These are phyloP conservation scores for Eremothecium cymbalariae DNA, from an alignment of 1,139 yeast genomes.

Conservation along the genomic window DNA sequence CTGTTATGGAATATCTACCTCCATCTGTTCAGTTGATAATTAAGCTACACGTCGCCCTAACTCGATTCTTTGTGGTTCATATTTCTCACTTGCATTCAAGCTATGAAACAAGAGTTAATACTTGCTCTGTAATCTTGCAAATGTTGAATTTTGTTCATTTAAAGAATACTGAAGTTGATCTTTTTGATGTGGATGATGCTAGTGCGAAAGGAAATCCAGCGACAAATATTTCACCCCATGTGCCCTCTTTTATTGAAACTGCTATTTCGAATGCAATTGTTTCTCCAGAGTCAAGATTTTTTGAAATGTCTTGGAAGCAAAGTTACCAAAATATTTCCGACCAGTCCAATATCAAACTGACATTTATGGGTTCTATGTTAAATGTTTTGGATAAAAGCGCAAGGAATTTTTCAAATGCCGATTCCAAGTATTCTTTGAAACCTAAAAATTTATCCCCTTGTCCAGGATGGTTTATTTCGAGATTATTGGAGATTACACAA, in stretches of 20 bases:
- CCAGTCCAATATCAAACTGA: slow-evolving; percentile 11
- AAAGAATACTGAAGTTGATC: slow-evolving; percentile 58
- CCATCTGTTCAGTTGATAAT: slow-evolving; percentile 59
- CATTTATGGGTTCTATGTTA: slow-evolving; percentile 15
- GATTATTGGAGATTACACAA: slow-evolving; percentile 56
- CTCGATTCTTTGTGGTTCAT: slow-evolving; percentile 56
- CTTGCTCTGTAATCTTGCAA: slow-evolving; percentile 63
- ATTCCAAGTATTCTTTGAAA: slow-evolving; percentile 40
- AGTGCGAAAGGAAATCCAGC: slow-evolving; percentile 24
- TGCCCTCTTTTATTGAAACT: slow-evolving; percentile 82
- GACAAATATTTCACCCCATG: slow-evolving; percentile 40
- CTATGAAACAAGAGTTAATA: slow-evolving; percentile 52
- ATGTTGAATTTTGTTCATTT: slow-evolving; percentile 59
- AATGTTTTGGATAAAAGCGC: slow-evolving; percentile 20
- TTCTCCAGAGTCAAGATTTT: slow-evolving; percentile 72
- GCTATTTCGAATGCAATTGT: slow-evolving; percentile 69
- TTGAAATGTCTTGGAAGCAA: slow-evolving; percentile 30
- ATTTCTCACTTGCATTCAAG: slow-evolving; percentile 52
- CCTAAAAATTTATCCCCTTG: slow-evolving; percentile 63
- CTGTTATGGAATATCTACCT: slow-evolving; percentile 55
- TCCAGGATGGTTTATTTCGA: slow-evolving; percentile 67
- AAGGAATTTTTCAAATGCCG: slow-evolving; percentile 25
- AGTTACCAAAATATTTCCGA: slow-evolving; percentile 18
- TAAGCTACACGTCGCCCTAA: slow-evolving; percentile 59
- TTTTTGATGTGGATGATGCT: slow-evolving; percentile 37